Percentiles rank a stretch among this genome's conserved stretches.
These are phyloP conservation scores for Colletotrichum sp. DNA, from an alignment of 2,329 filamentous ascomycete species.

Conservation along the genomic window DNA sequence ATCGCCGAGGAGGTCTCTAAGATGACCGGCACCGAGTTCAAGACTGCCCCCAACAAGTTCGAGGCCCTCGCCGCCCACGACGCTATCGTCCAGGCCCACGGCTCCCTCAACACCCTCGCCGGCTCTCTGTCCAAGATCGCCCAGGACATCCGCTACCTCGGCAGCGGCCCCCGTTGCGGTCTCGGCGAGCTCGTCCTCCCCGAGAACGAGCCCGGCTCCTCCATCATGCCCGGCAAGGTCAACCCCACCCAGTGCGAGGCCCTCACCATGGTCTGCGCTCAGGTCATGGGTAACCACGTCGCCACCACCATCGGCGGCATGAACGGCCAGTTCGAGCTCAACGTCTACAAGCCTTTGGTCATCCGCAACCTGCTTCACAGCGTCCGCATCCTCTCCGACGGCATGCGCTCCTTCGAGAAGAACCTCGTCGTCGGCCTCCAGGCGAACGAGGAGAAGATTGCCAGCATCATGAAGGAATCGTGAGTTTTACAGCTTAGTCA, in stretches of 20 bases:
- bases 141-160: conserved; percentile 96
- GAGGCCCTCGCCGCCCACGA: conserved; percentile 96
- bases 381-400: conserved; percentile 83
- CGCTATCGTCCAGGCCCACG: conserved; percentile 91
- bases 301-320: conserved; percentile 93
- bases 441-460: conserved; percentile 93
- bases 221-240: conserved; percentile 99
- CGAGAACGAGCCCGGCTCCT: conserved; percentile 97
- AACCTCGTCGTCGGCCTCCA: conserved; percentile 87
- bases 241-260: conserved; percentile 99
- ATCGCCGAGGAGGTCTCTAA: conserved; percentile 90
- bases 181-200: conserved; percentile 92
- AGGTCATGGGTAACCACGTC: conserved; percentile 97
- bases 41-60: conserved; percentile 98
- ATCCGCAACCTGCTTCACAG: conserved; percentile 96
- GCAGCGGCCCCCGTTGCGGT: conserved; percentile 93
- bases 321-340: conserved; percentile 98
- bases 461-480: conserved; percentile 91
- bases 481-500: conserved; percentile 48
- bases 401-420: conserved; percentile 94
- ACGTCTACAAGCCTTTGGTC: conserved; percentile 97
- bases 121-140: conserved; percentile 96
- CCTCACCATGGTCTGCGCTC: conserved; percentile 95
- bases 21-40: conserved; percentile 92
- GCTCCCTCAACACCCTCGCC: conserved; percentile 91